Evolutionary conservation across 2,329 filamentous ascomycete genomes (phyloP).

Genomic region (Thelonectria discophora): DNA sequence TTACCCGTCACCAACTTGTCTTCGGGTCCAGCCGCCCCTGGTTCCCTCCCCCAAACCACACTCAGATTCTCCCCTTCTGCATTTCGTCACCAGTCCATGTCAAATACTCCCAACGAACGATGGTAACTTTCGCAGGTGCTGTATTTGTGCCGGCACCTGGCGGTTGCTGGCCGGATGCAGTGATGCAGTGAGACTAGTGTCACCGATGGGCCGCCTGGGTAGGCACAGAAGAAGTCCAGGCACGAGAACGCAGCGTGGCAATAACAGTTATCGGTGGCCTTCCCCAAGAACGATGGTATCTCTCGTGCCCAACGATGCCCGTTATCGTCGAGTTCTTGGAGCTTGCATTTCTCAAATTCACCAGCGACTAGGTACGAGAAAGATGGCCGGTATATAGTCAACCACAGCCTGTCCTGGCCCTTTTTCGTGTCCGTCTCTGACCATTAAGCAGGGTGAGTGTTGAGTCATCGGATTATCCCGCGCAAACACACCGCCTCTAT

Average conservation of each 20-base stretch:
- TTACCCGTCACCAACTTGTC: too few relatives aligned
- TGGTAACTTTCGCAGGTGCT: too few relatives aligned
- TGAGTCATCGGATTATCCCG: neutral
- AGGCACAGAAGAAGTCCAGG: neutral
- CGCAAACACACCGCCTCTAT: too few relatives aligned
- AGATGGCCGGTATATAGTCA: too few relatives aligned
- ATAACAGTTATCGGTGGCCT: too few relatives aligned
- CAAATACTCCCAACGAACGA: neutral
- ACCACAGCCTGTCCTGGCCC: too few relatives aligned
- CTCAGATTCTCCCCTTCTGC: neutral
- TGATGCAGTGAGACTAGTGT: slow-evolving; percentile 23
- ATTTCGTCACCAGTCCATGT: neutral
- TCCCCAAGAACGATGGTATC: too few relatives aligned
- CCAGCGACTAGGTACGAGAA: too few relatives aligned
- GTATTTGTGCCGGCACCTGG: neutral
- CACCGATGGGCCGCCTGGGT: slow-evolving; percentile 7
- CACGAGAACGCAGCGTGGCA: neutral
- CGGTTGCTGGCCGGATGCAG: slow-evolving; percentile 20
- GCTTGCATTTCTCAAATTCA: too few relatives aligned
- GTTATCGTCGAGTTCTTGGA: too few relatives aligned
- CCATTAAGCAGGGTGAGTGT: neutral
- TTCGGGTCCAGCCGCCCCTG: slow-evolving; percentile 1
- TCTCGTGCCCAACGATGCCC: too few relatives aligned
- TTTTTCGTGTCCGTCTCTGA: too few relatives aligned
- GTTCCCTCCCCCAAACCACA: neutral